Conservation (phyloP, 805 yeast genomes). For the Yamadazyma tumulicola region DNA sequence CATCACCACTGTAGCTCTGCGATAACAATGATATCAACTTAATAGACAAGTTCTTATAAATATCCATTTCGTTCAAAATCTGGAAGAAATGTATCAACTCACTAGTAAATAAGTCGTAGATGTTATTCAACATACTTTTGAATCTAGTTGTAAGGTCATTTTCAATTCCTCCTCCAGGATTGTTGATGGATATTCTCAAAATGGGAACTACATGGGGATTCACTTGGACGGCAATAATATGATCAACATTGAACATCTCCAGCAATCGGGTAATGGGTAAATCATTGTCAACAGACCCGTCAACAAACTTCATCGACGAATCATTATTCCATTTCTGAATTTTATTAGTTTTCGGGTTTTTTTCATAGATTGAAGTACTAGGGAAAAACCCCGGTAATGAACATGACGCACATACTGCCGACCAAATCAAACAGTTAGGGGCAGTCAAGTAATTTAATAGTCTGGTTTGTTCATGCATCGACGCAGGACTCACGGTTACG, state of each 20-base stretch:
- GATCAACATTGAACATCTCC: slow-evolving; percentile 97
- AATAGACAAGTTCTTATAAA: slow-evolving; percentile 67
- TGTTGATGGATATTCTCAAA: slow-evolving; percentile 61
- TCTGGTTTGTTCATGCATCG: slow-evolving; percentile 87
- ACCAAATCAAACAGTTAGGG: slow-evolving; percentile 79
- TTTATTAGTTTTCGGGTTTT: slow-evolving; percentile 67
- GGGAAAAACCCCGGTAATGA: slow-evolving; percentile 91
- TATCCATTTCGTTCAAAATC: slow-evolving; percentile 69
- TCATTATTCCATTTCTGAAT: slow-evolving; percentile 78
- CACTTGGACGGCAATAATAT: slow-evolving; percentile 95
- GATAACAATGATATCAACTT: slow-evolving; percentile 72
- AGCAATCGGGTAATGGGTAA: slow-evolving; percentile 85
- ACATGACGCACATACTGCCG: slow-evolving; percentile 91
- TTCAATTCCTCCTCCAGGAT: slow-evolving; percentile 68
- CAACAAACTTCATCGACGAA: slow-evolving; percentile 76
- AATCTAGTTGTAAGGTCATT: slow-evolving; percentile 55
- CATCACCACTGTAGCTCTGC: slow-evolving; percentile 90
- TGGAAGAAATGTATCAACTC: slow-evolving; percentile 80
- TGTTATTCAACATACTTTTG: slow-evolving; percentile 47
- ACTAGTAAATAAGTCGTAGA: slow-evolving; percentile 57
- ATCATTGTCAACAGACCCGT: slow-evolving; percentile 95
- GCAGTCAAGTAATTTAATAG: slow-evolving; percentile 76
- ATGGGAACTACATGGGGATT: slow-evolving; percentile 95
- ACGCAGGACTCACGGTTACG: slow-evolving; percentile 89
- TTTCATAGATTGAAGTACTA: slow-evolving; percentile 80